Percentiles rank a stretch among this genome's conserved stretches.
Evolutionary conservation across 148 eudicot species (phyloP).

Genomic region (Cornus kousa): DNA sequence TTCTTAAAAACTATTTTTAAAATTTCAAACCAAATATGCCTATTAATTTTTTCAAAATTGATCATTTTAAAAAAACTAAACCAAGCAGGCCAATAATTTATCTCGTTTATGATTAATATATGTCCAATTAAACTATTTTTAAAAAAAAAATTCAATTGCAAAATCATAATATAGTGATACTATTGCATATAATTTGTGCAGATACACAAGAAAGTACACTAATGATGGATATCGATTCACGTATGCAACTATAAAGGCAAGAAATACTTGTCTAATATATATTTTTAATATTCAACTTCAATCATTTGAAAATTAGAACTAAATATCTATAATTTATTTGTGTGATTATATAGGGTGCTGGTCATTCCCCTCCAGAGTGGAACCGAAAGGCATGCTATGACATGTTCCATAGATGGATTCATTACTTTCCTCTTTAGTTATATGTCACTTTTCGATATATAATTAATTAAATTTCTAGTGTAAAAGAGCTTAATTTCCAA

Average conservation of each 20-base stretch:
- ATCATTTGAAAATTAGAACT: neutral
- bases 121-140: too few relatives aligned
- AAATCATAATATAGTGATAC: neutral
- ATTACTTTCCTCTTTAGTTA: slow-evolving; percentile 8
- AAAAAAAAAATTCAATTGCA: neutral
- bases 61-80: too few relatives aligned
- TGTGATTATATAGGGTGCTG: slow-evolving; percentile 14
- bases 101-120: too few relatives aligned
- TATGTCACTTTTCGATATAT: neutral
- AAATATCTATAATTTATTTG: neutral
- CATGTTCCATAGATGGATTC: slow-evolving; percentile 19
- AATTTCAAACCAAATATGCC: too few relatives aligned
- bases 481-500: neutral
- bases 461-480: neutral
- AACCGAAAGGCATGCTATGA: slow-evolving; percentile 16
- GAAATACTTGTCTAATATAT: neutral
- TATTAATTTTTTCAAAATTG: too few relatives aligned
- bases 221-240: slow-evolving; percentile 18
- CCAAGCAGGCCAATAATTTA: too few relatives aligned
- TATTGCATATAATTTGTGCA: slow-evolving; percentile 1
- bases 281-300: neutral
- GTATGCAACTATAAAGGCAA: slow-evolving; percentile 16
- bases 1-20: too few relatives aligned
- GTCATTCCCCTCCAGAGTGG: slow-evolving; percentile 23
- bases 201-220: slow-evolving; percentile 14